These are phyloP conservation scores for Capsicum pubescens DNA, from an alignment of 257 asterid genomes.

Conservation along the genomic window DNA sequence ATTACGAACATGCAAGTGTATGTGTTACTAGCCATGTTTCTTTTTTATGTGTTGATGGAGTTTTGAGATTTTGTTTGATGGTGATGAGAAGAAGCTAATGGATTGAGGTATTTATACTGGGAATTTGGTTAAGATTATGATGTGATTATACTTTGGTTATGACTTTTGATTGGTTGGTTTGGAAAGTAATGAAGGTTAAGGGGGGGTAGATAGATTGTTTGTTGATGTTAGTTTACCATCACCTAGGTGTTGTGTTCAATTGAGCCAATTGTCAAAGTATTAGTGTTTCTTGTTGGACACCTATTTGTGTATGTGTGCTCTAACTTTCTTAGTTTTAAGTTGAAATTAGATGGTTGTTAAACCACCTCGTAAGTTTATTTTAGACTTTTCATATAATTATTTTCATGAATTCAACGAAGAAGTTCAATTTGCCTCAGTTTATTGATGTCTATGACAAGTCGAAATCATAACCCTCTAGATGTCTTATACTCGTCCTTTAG, in stretches of 20 bases:
- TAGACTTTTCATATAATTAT: neutral
- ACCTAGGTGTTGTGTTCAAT: neutral
- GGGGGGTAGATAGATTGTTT: neutral
- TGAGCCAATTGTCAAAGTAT: slow-evolving; percentile 1
- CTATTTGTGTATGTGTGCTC: neutral
- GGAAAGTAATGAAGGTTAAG: slow-evolving; percentile 8
- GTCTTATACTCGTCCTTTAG: too few relatives aligned
- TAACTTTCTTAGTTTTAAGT: slow-evolving; percentile 22
- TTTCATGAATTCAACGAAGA: neutral
- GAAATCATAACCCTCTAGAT: too few relatives aligned
- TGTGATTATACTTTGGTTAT: slow-evolving; percentile 22
- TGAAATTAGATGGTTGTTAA: slow-evolving; percentile 22
- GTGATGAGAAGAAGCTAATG: slow-evolving; percentile 13
- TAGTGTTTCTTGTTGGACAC: neutral
- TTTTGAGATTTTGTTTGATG: neutral
- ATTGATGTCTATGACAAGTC: too few relatives aligned
- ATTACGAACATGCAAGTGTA: slow-evolving; percentile 32
- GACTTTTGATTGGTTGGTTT: slow-evolving; percentile 34
- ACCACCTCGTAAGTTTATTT: neutral
- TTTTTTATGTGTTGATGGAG: neutral
- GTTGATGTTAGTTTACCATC: slow-evolving; percentile 27
- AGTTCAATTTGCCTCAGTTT: too few relatives aligned
- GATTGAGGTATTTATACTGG: slow-evolving; percentile 25
- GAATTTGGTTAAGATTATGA: neutral
- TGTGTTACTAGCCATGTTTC: slow-evolving; percentile 31